A percentile compares a stretch with the other conserved stretches of the same genome.
These are phyloP conservation scores for Schwanniomyces vanrijiae DNA, from an alignment of 805 yeast species.

Conservation along the genomic window DNA sequence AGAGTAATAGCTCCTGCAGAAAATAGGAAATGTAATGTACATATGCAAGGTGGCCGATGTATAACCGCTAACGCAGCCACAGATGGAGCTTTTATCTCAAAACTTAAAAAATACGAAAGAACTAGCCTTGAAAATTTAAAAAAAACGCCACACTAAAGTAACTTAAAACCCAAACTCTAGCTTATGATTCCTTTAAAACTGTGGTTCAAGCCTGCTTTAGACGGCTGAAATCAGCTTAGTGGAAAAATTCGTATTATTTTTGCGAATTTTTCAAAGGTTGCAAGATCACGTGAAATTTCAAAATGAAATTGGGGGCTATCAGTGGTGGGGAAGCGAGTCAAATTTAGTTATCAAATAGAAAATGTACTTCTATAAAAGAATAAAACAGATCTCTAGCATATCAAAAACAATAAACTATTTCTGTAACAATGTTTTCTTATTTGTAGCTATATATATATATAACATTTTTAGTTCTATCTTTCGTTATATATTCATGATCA, in stretches of 20 bases:
- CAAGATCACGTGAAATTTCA: not conserved
- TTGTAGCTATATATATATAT: too few relatives aligned
- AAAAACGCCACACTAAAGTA: not conserved
- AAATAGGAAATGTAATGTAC: too few relatives aligned
- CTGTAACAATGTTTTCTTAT: too few relatives aligned
- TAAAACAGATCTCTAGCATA: too few relatives aligned
- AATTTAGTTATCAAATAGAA: too few relatives aligned
- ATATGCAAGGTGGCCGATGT: not conserved
- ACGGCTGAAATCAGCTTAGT: not conserved
- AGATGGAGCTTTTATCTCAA: not conserved
- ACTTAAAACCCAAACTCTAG: not conserved
- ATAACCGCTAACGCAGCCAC: not conserved
- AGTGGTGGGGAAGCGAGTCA: too few relatives aligned
- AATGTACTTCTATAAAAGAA: too few relatives aligned
- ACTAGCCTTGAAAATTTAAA: not conserved
- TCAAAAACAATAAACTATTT: too few relatives aligned
- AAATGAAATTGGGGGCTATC: not conserved
- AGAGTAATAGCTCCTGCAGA: not conserved
- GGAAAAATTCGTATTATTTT: not conserved
- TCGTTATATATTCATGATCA: too few relatives aligned
- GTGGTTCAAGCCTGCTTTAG: not conserved
- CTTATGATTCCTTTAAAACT: not conserved
- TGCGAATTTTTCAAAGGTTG: not conserved
- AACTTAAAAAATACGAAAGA: not conserved
- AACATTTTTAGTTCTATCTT: too few relatives aligned